These are phyloP conservation scores for Lachnum nothofagi DNA, from an alignment of 2,329 filamentous ascomycete genomes.

Conservation along the genomic window DNA sequence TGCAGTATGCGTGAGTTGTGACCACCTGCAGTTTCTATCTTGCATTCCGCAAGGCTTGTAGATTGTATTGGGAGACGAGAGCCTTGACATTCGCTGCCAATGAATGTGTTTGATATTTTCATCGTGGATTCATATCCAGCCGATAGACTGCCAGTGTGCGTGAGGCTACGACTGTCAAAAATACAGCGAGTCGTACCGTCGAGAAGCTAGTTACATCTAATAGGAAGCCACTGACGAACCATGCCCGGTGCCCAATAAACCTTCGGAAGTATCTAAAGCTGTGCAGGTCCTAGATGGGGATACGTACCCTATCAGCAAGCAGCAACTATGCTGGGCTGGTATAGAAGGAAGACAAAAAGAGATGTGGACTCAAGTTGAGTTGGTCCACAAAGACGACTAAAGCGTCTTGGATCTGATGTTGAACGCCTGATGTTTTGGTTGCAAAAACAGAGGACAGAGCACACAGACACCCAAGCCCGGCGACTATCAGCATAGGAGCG, in stretches of 20 bases:
- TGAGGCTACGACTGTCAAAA: background rate
- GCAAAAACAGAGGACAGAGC: slow-evolving; percentile 74
- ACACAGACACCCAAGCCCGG: slow-evolving; percentile 59
- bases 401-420: slow-evolving; percentile 68
- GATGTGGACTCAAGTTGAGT: slow-evolving; percentile 60
- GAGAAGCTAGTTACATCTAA: background rate
- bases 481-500: slow-evolving; percentile 45
- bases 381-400: slow-evolving; percentile 54
- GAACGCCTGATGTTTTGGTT: slow-evolving; percentile 79
- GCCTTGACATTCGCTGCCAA: background rate
- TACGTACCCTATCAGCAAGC: slow-evolving; percentile 12
- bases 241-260: background rate
- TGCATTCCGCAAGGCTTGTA: background rate
- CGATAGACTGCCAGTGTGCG: background rate
- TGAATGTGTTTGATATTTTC: background rate
- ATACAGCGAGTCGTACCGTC: background rate
- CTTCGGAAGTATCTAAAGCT: background rate
- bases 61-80: background rate
- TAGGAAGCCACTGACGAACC: no score
- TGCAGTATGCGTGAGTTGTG: background rate
- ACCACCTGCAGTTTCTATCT: background rate
- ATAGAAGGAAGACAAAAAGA: slow-evolving; percentile 32
- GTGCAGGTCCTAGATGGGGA: slow-evolving; percentile 3
- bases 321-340: slow-evolving; percentile 23
- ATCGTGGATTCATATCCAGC: background rate